Percentiles rank a stretch among this genome's conserved stretches.
These are phyloP conservation scores for Obba rivulosa DNA, from an alignment of 768 basidiomycete species.

Conservation along the genomic window DNA sequence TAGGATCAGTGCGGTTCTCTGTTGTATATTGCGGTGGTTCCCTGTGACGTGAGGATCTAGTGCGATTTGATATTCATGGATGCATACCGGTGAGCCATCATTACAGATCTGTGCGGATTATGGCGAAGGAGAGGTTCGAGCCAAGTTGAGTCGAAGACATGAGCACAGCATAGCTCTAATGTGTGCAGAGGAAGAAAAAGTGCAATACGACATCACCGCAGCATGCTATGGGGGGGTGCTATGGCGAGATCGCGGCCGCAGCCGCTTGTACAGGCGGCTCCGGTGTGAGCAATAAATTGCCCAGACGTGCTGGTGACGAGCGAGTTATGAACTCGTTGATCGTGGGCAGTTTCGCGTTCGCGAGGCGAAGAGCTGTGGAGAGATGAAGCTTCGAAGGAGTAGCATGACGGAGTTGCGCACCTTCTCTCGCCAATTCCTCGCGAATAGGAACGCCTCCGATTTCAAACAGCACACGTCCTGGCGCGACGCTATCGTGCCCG, in stretches of 20 bases:
- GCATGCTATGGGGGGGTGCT: background rate
- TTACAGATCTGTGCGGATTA: no score
- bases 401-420: conserved; percentile 36
- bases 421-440: conserved; percentile 89
- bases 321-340: conserved; percentile 81
- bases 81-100: no score
- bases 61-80: no score
- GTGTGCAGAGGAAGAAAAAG: no score
- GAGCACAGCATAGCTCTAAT: no score
- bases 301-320: conserved; percentile 65
- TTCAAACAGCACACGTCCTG: conserved; percentile 89
- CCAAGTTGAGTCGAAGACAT: no score
- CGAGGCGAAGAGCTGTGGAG: conserved; percentile 72
- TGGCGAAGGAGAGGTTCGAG: no score
- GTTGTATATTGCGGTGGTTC: no score
- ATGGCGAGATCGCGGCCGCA: background rate
- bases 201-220: no score
- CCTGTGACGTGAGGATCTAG: no score
- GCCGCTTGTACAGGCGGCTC: conserved; percentile 5
- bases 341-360: conserved; percentile 83
- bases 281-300: conserved; percentile 47
- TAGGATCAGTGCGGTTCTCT: no score
- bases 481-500: conserved; percentile 58
- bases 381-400: background rate
- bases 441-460: conserved; percentile 87